Conservation (phyloP, 1,139 yeast species). For the Yamadazyma epiphylla region DNA sequence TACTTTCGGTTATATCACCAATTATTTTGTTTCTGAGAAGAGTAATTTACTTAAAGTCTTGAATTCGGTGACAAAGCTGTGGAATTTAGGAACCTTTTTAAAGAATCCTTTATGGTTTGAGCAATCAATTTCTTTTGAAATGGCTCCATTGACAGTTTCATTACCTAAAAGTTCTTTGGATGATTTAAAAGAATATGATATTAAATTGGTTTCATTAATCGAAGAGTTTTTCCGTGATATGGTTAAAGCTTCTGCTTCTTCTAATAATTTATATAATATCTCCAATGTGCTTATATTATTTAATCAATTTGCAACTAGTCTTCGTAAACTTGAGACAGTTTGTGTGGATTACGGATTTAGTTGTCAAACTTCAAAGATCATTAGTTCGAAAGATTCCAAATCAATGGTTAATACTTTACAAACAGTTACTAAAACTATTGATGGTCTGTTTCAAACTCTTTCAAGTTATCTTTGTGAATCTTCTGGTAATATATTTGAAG, state of each 20-base stretch:
- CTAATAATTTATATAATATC: background rate
- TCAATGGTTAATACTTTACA: background rate
- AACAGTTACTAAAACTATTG: conserved; percentile 1
- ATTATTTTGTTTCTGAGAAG: conserved; percentile 19
- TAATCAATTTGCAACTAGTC: conserved; percentile 7
- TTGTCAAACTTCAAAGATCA: conserved; percentile 5
- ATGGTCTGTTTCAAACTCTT: conserved; percentile 5
- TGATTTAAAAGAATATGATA: conserved; percentile 9
- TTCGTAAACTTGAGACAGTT: conserved; percentile 6
- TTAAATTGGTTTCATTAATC: conserved; percentile 8
- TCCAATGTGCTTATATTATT: conserved; percentile 3
- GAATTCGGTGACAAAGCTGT: conserved; percentile 16
- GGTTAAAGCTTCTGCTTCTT: background rate
- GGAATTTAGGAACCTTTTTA: conserved; percentile 26
- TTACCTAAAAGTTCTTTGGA: conserved; percentile 8
- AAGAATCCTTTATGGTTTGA: conserved; percentile 32
- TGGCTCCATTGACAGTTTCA: conserved; percentile 6
- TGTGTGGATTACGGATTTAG: conserved; percentile 12
- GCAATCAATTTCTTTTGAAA: conserved; percentile 12
- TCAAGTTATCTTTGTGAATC: too few relatives aligned
- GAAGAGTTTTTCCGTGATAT: conserved; percentile 4
- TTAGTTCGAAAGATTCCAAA: conserved; percentile 1
- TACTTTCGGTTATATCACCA: conserved; percentile 25
- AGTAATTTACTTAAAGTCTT: conserved; percentile 20
- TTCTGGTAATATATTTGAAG: background rate